These are phyloP conservation scores for Mucor saturninus DNA, from an alignment of 371 early-diverging fungal species.

Conservation along the genomic window DNA sequence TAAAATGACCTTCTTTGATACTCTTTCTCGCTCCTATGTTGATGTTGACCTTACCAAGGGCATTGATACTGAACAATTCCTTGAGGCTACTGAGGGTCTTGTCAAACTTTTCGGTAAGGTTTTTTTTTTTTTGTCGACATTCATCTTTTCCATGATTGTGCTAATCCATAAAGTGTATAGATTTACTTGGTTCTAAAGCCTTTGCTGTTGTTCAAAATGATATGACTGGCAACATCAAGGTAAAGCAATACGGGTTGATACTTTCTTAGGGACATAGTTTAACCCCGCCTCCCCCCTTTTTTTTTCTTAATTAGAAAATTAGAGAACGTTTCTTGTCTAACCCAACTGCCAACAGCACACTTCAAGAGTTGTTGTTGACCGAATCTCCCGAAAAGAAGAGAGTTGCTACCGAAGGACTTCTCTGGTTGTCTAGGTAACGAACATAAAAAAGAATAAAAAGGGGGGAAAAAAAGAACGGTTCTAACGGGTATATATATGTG, in stretches of 20 bases:
- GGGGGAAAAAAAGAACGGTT: not conserved
- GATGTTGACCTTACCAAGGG: slow-evolving; percentile 75
- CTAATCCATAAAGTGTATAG: slow-evolving; percentile 35
- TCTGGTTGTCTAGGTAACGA: slow-evolving; percentile 91
- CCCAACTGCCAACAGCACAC: slow-evolving; percentile 73
- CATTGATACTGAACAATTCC: slow-evolving; percentile 82
- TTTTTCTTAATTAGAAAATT: slow-evolving; percentile 72
- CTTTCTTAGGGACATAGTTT: too few relatives aligned
- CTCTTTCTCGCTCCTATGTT: slow-evolving; percentile 67
- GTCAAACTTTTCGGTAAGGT: slow-evolving; percentile 82
- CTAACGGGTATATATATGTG: not conserved
- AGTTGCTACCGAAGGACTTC: slow-evolving; percentile 87
- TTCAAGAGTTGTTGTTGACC: slow-evolving; percentile 76
- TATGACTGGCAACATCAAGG: slow-evolving; percentile 89
- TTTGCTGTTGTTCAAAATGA: slow-evolving; percentile 87
- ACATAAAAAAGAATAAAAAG: not conserved
- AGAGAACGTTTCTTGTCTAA: slow-evolving; percentile 71
- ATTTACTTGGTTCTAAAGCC: slow-evolving; percentile 74
- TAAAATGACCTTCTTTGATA: slow-evolving; percentile 67
- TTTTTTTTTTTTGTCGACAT: too few relatives aligned
- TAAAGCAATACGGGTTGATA: slow-evolving; percentile 30
- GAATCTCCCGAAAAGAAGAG: slow-evolving; percentile 81
- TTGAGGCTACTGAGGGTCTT: slow-evolving; percentile 86
- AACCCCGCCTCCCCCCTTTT: too few relatives aligned
- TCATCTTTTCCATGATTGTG: not conserved